Evolutionary conservation across 1,139 yeast species (phyloP).

Genomic region (Zygoascus sp.): DNA sequence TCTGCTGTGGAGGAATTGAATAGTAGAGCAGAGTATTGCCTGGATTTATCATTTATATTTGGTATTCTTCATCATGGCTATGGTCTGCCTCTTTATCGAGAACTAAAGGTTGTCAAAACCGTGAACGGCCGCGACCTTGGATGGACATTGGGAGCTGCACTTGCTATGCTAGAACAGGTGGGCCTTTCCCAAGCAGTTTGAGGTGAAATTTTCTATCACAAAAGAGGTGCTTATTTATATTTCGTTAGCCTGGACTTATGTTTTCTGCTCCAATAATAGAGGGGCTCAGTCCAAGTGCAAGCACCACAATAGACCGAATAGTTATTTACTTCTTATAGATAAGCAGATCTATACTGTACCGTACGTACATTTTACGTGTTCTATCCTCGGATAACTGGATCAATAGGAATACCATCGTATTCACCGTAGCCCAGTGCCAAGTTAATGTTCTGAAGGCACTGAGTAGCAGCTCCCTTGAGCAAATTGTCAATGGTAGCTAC

Average conservation of each 20-base stretch:
- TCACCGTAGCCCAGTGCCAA: conserved; percentile 86
- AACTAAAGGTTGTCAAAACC: conserved; percentile 75
- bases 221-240: no score
- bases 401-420: conserved; percentile 82
- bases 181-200: conserved; percentile 10
- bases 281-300: no score
- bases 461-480: conserved; percentile 98
- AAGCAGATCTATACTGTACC: not conserved
- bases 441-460: conserved; percentile 93
- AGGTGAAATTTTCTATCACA: no score
- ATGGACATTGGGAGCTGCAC: conserved; percentile 93
- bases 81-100: conserved; percentile 79
- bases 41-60: conserved; percentile 79
- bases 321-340: not conserved
- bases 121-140: conserved; percentile 81
- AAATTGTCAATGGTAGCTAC: conserved; percentile 94
- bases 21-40: conserved; percentile 84
- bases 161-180: conserved; percentile 56
- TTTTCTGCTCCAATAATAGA: no score
- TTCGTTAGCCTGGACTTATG: no score
- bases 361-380: not conserved
- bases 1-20: conserved; percentile 51
- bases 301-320: not conserved
- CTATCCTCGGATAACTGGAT: conserved; percentile 27
- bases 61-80: conserved; percentile 87